phyloP scores from a whole-genome alignment of 2,329 filamentous ascomycete species.

The Stemphylium beticola region DNA sequence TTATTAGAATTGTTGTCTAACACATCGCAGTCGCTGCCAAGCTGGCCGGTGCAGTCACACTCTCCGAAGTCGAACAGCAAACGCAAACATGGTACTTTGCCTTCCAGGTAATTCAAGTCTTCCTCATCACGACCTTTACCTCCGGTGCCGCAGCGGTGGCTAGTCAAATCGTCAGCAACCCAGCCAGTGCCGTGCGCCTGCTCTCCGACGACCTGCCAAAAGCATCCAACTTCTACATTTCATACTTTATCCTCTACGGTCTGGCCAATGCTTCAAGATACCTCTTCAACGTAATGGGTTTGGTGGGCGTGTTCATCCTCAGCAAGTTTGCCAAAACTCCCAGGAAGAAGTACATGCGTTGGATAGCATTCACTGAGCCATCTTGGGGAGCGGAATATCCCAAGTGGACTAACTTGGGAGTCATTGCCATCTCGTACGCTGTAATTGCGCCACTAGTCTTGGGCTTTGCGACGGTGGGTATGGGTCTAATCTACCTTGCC shows the following conservation, averaged over 20 bases:
- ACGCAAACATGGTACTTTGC: constrained; percentile 92
- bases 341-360: constrained; percentile 42
- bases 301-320: constrained; percentile 85
- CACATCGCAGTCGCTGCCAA: constrained; percentile 37
- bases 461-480: constrained; percentile 53
- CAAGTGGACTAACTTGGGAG: constrained; percentile 54
- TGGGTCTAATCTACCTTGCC: constrained; percentile 55
- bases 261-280: constrained; percentile 38
- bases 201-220: constrained; percentile 78
- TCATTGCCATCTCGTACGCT: constrained; percentile 55
- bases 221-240: constrained; percentile 93
- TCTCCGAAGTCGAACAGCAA: constrained; percentile 66
- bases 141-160: constrained; percentile 72
- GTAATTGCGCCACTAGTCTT: constrained; percentile 57
- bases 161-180: constrained; percentile 65
- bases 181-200: constrained; percentile 65
- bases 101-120: constrained; percentile 91
- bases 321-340: constrained; percentile 62
- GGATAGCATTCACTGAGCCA: constrained; percentile 50
- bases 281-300: constrained; percentile 77
- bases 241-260: constrained; percentile 92
- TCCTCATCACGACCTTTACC: constrained; percentile 82
- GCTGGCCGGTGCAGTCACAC: constrained; percentile 45
- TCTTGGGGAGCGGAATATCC: constrained; percentile 56
- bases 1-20: background rate